Percentiles rank a stretch among this genome's conserved stretches.
Conservation (phyloP, 2,329 filamentous ascomycete genomes). For the Xylaria sp. region DNA sequence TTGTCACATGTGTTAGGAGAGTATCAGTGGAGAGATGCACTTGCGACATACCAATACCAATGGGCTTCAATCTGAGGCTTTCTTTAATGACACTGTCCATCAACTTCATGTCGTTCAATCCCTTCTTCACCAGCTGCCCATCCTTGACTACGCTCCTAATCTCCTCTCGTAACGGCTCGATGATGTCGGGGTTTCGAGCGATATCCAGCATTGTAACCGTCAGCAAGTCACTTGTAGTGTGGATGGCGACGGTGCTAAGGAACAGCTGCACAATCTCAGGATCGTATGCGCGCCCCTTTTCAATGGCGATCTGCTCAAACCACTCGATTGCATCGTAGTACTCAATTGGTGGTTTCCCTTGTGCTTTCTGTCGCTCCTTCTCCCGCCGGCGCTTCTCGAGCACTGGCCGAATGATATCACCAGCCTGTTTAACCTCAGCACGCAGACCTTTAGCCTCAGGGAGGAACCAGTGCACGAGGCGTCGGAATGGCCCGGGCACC, state of each 20-base stretch:
- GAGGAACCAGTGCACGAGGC: background rate
- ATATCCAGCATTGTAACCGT: conserved; percentile 4
- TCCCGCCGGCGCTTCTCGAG: conserved; percentile 2
- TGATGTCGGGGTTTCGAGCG: background rate
- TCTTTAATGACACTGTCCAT: conserved; percentile 7
- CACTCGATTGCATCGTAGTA: conserved; percentile 5
- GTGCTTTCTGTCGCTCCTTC: background rate
- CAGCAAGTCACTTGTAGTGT: background rate
- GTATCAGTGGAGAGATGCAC: background rate
- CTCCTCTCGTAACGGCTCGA: conserved; percentile 1
- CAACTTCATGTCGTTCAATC: conserved; percentile 1
- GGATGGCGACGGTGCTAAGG: conserved; percentile 2
- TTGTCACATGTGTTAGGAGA: background rate
- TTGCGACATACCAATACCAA: background rate
- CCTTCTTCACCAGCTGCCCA: background rate
- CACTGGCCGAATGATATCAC: background rate
- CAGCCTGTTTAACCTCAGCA: background rate
- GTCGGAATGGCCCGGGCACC: background rate
- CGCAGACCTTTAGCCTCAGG: background rate
- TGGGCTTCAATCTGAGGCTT: background rate
- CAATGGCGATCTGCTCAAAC: conserved; percentile 3
- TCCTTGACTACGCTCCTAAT: conserved; percentile 6
- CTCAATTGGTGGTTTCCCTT: background rate
- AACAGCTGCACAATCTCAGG: conserved; percentile 3
- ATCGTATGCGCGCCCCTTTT: conserved; percentile 1